Evolutionary conservation across 2,329 filamentous ascomycete species (phyloP), one percentile per base, ranked within the genome.

Genomic region (Ophiostoma sp.): DNA sequence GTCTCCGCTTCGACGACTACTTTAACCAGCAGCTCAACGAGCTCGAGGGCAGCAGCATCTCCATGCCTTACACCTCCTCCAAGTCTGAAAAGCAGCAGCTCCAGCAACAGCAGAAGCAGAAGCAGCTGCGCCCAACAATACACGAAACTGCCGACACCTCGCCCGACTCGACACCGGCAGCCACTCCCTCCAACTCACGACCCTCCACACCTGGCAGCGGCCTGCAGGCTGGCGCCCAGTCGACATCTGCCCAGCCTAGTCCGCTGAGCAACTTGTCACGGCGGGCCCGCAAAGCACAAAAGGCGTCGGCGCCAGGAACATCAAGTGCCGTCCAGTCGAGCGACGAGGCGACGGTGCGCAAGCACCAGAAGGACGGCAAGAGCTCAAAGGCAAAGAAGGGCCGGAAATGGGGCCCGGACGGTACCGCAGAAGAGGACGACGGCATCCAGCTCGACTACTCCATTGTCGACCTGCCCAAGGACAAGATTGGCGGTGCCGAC

Each of bases 21-120:
- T 99, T 98, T 77, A 92, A 98, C 76, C 91, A 96, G 75, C 93
- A 98, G 79, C 82, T 98, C 71, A 85, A 87, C 72, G 92, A 97
- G 76, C 83, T 99, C 27, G 92, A 87, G 75, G 85, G 84, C 71
- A 81, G 82, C 40, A 83, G 80, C 5, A n/a, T 41, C 40, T 5
- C 47, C 41, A 45, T 44, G 40, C 40, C 47, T 14, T 52, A 55
- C 47, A 66, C 65, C 27, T 55, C 47, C 14, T 38, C 38, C 38
- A 44, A 64, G 63, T 36, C 62, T 4, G 42, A 38, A 42, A 38
- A 42, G 38, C 47, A 40, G 47, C 40, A 38, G 12, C 47, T 16
- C 47, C 14, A 45, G 41, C 16, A 40, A 5, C 64, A 49, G 58
- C 58, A 64, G 42, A 45, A 36, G n/a, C 78, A 68, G 71, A 75